Conservation (phyloP, 805 yeast genomes). For the Metschnikowia dekortorum region DNA sequence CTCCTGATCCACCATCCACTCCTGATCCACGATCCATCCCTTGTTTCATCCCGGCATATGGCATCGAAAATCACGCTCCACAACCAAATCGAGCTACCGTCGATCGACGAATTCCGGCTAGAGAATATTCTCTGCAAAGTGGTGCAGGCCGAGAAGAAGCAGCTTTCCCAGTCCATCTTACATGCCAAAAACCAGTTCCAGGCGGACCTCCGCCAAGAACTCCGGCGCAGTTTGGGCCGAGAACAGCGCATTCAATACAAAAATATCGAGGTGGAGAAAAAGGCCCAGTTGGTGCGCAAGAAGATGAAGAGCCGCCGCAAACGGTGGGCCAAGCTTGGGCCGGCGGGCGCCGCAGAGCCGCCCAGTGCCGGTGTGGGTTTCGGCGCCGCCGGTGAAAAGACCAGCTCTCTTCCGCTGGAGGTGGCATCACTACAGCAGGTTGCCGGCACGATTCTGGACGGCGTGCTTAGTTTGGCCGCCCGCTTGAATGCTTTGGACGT, state of each 20-base stretch:
- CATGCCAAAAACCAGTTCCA: conserved; percentile 30
- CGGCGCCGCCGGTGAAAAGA: neutral
- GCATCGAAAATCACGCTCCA: conserved; percentile 5
- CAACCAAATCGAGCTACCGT: conserved; percentile 14
- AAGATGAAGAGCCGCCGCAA: neutral
- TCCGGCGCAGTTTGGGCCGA: conserved; percentile 28
- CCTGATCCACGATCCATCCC: too few relatives aligned
- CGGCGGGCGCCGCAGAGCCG: neutral
- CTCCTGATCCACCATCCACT: neutral
- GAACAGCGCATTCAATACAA: conserved; percentile 40
- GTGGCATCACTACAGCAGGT: neutral
- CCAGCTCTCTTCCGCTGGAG: neutral
- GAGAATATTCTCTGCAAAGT: conserved; percentile 24
- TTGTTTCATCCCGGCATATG: neutral
- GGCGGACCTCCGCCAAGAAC: conserved; percentile 32
- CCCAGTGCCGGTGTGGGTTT: neutral
- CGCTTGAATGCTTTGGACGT: conserved; percentile 7
- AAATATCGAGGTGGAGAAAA: conserved; percentile 34
- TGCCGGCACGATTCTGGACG: neutral
- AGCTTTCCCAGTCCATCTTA: conserved; percentile 25
- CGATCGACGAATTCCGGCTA: conserved; percentile 28
- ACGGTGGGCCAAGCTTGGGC: neutral
- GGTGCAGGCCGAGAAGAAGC: conserved; percentile 25
- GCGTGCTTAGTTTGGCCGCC: conserved; percentile 3
- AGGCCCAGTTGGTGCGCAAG: conserved; percentile 2